Evolutionary conservation across 169 alveolate species (phyloP).

Genomic region (Plasmodium vivax): DNA sequence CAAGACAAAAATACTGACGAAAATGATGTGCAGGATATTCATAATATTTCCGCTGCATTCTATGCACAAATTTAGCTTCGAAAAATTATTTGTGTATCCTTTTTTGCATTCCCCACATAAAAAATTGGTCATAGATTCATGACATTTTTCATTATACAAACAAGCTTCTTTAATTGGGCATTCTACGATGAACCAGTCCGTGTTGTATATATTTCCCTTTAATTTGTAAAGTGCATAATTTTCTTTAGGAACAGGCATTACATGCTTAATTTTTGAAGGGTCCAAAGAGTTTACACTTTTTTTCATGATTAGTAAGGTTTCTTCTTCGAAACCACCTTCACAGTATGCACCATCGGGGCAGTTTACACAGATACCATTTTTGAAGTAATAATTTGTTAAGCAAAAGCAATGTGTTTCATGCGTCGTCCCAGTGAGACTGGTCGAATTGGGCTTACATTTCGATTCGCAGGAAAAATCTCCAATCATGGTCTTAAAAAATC

Average conservation of each 20-base stretch:
- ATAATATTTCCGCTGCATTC: conserved; percentile 75
- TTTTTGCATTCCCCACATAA: conserved; percentile 81
- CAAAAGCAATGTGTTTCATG: conserved; percentile 81
- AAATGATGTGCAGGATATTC: conserved; percentile 65
- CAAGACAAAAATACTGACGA: conserved; percentile 57
- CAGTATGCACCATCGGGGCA: conserved; percentile 84
- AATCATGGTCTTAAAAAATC: conserved; percentile 78
- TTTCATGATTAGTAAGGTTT: conserved; percentile 50
- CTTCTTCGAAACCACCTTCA: conserved; percentile 77
- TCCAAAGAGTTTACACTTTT: conserved; percentile 70
- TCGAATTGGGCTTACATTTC: conserved; percentile 77
- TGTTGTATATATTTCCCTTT: conserved; percentile 51
- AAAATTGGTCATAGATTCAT: conserved; percentile 80
- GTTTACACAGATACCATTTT: conserved; percentile 75
- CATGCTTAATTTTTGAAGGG: conserved; percentile 74
- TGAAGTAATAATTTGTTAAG: conserved; percentile 77
- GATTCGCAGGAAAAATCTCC: conserved; percentile 81
- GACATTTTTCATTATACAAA: conserved; percentile 71
- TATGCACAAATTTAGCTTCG: conserved; percentile 75
- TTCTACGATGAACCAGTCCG: conserved; percentile 79
- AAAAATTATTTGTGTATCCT: conserved; percentile 81
- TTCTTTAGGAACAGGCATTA: conserved; percentile 79
- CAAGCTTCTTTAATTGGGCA: conserved; percentile 82
- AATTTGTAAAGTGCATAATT: conserved; percentile 76
- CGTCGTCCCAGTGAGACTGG: conserved; percentile 77